Percentiles rank a stretch among this genome's conserved stretches.
These are phyloP conservation scores for Hypericum androsaemum DNA, from an alignment of 345 rosid species.

Conservation along the genomic window DNA sequence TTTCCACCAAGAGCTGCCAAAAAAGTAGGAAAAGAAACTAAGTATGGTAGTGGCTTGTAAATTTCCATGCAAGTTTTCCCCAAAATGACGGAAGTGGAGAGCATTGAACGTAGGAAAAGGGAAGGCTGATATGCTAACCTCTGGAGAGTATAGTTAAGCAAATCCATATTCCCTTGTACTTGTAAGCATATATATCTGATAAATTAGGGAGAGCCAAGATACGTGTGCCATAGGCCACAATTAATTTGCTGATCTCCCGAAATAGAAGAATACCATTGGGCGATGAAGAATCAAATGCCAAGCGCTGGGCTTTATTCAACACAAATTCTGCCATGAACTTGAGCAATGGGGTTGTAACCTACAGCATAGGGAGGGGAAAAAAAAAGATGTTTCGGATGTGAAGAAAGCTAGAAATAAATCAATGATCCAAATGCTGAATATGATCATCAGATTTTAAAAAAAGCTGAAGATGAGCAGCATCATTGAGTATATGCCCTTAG, in stretches of 20 bases:
- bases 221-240: conserved; percentile 92
- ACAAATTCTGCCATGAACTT: conserved; percentile 99
- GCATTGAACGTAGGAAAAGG: conserved; percentile 3
- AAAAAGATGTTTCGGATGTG: neutral
- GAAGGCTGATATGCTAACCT: conserved; percentile 42
- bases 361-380: conserved; percentile 27
- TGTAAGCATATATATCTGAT: conserved; percentile 85
- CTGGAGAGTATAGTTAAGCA: conserved; percentile 78
- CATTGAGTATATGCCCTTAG: too few relatives aligned
- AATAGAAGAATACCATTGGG: conserved; percentile 99
- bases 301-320: conserved; percentile 86
- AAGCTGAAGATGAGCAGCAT: too few relatives aligned
- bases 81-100: neutral
- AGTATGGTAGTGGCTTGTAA: conserved; percentile 1
- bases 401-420: too few relatives aligned
- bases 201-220: conserved; percentile 87
- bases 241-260: conserved; percentile 97
- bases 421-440: too few relatives aligned
- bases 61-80: too few relatives aligned
- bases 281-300: conserved; percentile 93
- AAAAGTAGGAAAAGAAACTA: conserved; percentile 8
- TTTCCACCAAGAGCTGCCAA: conserved; percentile 87
- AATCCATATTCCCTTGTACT: conserved; percentile 98
- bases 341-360: conserved; percentile 91
- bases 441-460: too few relatives aligned